Conservation (phyloP, 164 flowering plant species). For the Nelumbo lutea region DNA sequence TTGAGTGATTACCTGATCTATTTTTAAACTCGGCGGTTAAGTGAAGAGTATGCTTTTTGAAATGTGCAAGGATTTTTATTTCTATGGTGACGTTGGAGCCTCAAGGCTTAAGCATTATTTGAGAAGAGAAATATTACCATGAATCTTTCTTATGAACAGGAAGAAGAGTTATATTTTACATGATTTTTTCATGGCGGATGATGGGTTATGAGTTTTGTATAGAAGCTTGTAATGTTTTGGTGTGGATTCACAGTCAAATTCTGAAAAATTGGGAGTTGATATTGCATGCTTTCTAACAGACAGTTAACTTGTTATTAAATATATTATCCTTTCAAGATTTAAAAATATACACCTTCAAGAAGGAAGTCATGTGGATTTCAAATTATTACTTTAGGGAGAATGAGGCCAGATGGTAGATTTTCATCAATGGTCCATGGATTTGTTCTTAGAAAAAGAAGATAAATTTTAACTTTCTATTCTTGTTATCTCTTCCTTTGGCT, state of each 20-base stretch:
- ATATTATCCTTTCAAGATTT: background rate
- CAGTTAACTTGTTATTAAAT: background rate
- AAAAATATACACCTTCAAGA: too few species aligned
- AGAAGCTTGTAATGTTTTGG: background rate
- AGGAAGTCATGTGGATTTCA: background rate
- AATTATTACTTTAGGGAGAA: background rate
- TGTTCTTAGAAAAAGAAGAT: background rate
- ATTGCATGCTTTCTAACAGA: background rate
- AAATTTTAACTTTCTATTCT: background rate
- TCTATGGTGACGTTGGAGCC: background rate
- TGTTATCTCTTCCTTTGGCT: constrained; percentile 5
- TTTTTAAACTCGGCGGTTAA: too few species aligned
- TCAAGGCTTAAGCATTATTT: background rate
- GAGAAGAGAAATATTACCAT: background rate
- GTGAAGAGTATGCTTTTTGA: background rate
- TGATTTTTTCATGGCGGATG: background rate
- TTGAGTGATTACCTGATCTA: too few species aligned
- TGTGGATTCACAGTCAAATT: background rate
- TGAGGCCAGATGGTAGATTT: background rate
- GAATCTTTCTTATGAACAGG: background rate
- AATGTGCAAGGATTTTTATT: background rate
- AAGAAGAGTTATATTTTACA: background rate
- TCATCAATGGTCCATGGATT: background rate
- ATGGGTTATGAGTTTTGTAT: background rate
- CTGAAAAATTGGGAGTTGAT: background rate